Evolutionary conservation across 1,139 yeast species (phyloP).

Genomic region (Candida albicans): DNA sequence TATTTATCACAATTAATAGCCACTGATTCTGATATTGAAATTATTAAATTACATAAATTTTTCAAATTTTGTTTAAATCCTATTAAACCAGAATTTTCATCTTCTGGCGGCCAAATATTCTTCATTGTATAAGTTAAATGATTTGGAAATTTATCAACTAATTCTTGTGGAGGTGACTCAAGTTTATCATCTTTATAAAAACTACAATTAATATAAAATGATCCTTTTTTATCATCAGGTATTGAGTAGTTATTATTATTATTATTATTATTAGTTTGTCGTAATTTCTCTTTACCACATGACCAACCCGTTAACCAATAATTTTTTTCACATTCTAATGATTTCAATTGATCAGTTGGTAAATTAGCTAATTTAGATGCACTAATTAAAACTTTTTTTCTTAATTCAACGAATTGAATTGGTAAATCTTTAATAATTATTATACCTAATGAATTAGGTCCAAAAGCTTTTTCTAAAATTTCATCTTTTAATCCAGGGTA

Average conservation of each 20-base stretch:
- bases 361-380: slow-evolving; percentile 49
- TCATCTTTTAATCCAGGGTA: slow-evolving; percentile 33
- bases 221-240: slow-evolving; percentile 58
- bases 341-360: slow-evolving; percentile 30
- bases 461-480: slow-evolving; percentile 49
- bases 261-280: too few relatives aligned
- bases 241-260: too few relatives aligned
- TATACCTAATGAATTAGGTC: slow-evolving; percentile 58
- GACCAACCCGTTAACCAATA: slow-evolving; percentile 66
- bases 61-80: slow-evolving; percentile 40
- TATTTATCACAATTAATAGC: slow-evolving; percentile 56
- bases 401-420: slow-evolving; percentile 31
- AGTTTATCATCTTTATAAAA: slow-evolving; percentile 44
- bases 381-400: slow-evolving; percentile 44
- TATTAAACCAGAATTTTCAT: slow-evolving; percentile 18
- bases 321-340: slow-evolving; percentile 48
- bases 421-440: slow-evolving; percentile 49
- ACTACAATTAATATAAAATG: slow-evolving; percentile 61
- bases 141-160: slow-evolving; percentile 31
- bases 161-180: slow-evolving; percentile 46
- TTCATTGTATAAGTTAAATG: slow-evolving; percentile 47
- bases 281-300: slow-evolving; percentile 55
- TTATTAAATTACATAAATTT: slow-evolving; percentile 44
- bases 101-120: slow-evolving; percentile 54
- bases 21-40: slow-evolving; percentile 50